Base-by-base conservation (phyloP, 2,329 filamentous ascomycete genomes). In the Scedosporium dehoogii region DNA sequence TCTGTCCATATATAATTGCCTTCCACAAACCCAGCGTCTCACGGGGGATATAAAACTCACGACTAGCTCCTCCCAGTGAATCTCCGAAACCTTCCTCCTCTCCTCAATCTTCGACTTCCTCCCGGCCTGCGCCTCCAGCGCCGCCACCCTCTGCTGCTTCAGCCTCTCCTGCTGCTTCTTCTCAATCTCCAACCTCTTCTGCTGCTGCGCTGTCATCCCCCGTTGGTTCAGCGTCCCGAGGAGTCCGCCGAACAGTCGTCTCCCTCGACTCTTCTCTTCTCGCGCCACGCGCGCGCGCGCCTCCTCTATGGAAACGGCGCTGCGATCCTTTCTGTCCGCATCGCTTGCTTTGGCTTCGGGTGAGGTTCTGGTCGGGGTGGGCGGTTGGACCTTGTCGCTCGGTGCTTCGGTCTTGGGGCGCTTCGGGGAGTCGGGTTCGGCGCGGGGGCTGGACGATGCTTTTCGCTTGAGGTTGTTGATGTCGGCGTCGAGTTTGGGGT, bases 261-360 rank as follows among this genome's bases (percentile, higher is more conserved):
- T 88, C 23, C 90, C 90, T 44, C 93, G 88, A 72, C 90, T 91
- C 73, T 87, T 91, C 72, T 97, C 93, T 69, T 96, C 89, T 63
- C 86, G 73, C 6, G 58, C 51, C 12, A 55, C 57, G 27, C 61
- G 61, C 44, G 42, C 57, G 27, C 44, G 9, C 51, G 44, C 48
- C 18, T 61, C 59, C n/a, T 61, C 46, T 9, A 61, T 9, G 12
- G 59, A 56, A n/a, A 23, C 23, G 27, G 23, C 55, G n/a, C 27
- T 44, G n/a, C 44, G 59, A 4, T 51, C 18, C 18, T 55, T 38
- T 55, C 18, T 16, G 3, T 16, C 51, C 23, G 23, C 21, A 27
- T 27, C 21, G 6, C 21, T 55, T 23, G 21, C 21, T n/a, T 25
- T 27, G 7, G 51, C 51, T 14, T 55, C 51, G 51, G 51, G 51